Evolutionary conservation across 192 early-diverging fungal genomes (phyloP).

Genomic region (Gorgonomyces haynaldii): DNA sequence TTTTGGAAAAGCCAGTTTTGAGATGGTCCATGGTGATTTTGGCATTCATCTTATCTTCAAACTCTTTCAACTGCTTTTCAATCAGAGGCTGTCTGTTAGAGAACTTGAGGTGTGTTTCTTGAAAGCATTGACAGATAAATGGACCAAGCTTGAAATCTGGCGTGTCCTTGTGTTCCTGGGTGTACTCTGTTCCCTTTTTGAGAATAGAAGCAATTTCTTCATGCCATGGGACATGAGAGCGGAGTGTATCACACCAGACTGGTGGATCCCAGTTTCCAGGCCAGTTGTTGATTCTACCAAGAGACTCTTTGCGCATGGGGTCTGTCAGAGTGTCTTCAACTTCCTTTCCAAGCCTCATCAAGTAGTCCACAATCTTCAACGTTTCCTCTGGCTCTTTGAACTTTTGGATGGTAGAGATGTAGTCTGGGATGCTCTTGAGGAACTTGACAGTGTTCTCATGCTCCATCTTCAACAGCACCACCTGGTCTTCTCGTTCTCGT

Average conservation of each 20-base stretch:
- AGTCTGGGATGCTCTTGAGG: slow-evolving; percentile 1
- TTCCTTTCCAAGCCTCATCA: not conserved
- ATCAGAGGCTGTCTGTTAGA: slow-evolving; percentile 12
- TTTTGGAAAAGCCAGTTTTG: slow-evolving; percentile 32
- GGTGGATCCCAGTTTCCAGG: slow-evolving; percentile 11
- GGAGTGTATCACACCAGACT: slow-evolving; percentile 2
- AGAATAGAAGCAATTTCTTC: slow-evolving; percentile 5
- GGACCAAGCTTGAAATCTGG: slow-evolving; percentile 4
- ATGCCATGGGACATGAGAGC: slow-evolving; percentile 3
- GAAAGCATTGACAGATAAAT: slow-evolving; percentile 6
- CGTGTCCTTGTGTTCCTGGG: slow-evolving; percentile 6
- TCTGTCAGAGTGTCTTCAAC: slow-evolving; percentile 4
- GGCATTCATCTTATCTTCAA: slow-evolving; percentile 26
- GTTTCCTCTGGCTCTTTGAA: not conserved
- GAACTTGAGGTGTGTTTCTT: slow-evolving; percentile 7
- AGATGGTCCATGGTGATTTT: slow-evolving; percentile 37
- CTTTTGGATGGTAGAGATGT: not conserved
- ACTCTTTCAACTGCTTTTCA: slow-evolving; percentile 25
- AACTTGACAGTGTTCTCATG: slow-evolving; percentile 10
- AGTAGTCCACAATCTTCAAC: not conserved
- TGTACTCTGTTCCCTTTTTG: slow-evolving; percentile 3
- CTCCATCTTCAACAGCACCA: slow-evolving; percentile 26
- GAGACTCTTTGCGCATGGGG: slow-evolving; percentile 1
- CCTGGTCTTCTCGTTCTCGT: slow-evolving; percentile 59
- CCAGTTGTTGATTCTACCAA: slow-evolving; percentile 3